Base-by-base conservation (phyloP, 257 asterid species). In the Ballota nigra region DNA sequence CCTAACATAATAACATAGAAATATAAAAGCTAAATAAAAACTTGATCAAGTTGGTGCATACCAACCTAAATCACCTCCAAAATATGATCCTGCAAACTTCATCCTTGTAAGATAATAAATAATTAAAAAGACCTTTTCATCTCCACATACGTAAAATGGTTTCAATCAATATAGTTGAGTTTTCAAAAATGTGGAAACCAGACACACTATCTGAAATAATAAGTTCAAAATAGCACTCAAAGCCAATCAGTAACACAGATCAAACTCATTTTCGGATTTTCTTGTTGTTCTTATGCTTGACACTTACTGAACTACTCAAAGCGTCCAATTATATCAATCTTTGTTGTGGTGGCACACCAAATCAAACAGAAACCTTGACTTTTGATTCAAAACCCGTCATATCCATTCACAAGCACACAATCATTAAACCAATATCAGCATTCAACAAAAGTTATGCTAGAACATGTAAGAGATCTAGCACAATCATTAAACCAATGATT, bases 381-480 rank as follows among this genome's bases (percentile, higher is more conserved):
- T 31, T 19, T 22, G 20, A 43, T 34, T 64, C 74, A 28, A 12
- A 64, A 19, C 16, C 29, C 63, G 23, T 20, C 58, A 65, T 34
- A 31, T 74, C 52, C 71, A 75, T 19, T 26, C 62, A 47, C 23
- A 43, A 2, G 19, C 75, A 31, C 57, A 53, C 4, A 29, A 51
- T 62, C 22, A 52, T 6, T 51, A 15, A 49, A 11, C 2, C 24
- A 34, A 49, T 6, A 34, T 0, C 18, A 64, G 33, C 40, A 6
- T 7, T 6, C 68, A 24, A 36, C 52, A 26, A 13, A 47, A 73
- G 20, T 15, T 16, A 40, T 53, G 55, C 16, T 1, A 24, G 1
- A 47, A 57, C 31, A 52, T 38, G 43, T 8, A 20, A n/a, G 36
- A 47, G 78, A 80, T 80, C 69, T 11, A 64, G 34, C 62, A 41